These are phyloP conservation scores for Amyloporia xantha DNA, from an alignment of 768 basidiomycete species.

Conservation along the genomic window DNA sequence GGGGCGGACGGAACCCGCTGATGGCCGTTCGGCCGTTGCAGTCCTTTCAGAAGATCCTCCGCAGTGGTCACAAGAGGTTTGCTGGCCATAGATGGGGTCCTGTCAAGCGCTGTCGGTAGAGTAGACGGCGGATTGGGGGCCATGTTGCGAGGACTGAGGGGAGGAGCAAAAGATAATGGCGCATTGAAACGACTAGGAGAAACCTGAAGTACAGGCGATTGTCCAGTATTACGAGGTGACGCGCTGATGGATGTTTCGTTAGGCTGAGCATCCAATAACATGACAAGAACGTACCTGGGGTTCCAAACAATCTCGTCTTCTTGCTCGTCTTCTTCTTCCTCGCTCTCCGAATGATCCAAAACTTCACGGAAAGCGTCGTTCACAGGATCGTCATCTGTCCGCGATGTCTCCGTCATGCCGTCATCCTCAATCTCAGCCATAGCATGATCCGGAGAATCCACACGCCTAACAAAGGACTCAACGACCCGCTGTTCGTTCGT, in stretches of 20 bases:
- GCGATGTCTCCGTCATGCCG: constrained; percentile 60
- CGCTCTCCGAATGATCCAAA: constrained; percentile 34
- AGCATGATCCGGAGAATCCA: not conserved
- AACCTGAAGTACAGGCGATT: not conserved
- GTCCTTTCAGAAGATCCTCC: constrained; percentile 55
- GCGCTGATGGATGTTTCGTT: constrained; percentile 6
- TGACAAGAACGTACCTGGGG: constrained; percentile 39
- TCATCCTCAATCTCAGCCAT: constrained; percentile 34
- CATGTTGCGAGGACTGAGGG: constrained; percentile 2
- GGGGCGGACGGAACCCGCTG: constrained; percentile 25
- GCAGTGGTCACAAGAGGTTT: constrained; percentile 44
- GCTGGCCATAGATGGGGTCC: constrained; percentile 17
- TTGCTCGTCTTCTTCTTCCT: constrained; percentile 47
- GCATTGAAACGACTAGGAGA: constrained; percentile 1
- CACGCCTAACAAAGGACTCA: no score
- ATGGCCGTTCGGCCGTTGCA: constrained; percentile 27
- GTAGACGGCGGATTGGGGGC: constrained; percentile 9
- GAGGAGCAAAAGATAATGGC: constrained; percentile 5
- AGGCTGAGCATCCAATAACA: not conserved
- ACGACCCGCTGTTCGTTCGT: no score
- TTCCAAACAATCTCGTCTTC: constrained; percentile 77
- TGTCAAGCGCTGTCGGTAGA: constrained; percentile 19
- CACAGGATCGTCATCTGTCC: constrained; percentile 80
- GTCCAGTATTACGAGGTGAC: constrained; percentile 14
- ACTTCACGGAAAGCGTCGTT: constrained; percentile 56